phyloP scores from a whole-genome alignment of 345 rosid genomes.

The Aquilaria malaccensis region DNA sequence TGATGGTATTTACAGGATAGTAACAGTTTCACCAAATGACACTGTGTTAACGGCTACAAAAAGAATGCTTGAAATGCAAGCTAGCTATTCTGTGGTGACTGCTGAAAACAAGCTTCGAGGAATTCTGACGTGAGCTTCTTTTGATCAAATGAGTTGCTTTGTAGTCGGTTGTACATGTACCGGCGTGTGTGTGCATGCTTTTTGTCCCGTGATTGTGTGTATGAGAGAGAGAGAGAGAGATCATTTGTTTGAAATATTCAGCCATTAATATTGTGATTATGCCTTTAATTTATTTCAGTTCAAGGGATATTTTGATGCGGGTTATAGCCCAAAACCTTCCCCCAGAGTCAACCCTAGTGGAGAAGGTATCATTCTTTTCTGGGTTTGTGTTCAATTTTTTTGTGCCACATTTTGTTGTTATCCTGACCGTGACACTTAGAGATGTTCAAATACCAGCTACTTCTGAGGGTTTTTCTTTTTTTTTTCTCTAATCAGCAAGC shows the following conservation, averaged over 20 bases:
- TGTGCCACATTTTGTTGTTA: not conserved
- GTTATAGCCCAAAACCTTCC: conserved; percentile 68
- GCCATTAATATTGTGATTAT: conserved; percentile 1
- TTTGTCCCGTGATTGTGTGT: no score
- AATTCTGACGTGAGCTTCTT: conserved; percentile 63
- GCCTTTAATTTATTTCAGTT: conserved; percentile 33
- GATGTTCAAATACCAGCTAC: not conserved
- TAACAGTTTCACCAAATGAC: conserved; percentile 66
- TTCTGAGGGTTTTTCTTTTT: not conserved
- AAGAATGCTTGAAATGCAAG: conserved; percentile 69
- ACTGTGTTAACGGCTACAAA: conserved; percentile 61
- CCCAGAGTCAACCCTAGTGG: conserved; percentile 59
- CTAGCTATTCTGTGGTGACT: conserved; percentile 66
- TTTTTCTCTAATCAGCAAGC: not conserved
- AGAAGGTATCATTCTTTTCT: conserved; percentile 47
- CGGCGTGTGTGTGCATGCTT: no score
- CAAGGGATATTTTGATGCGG: conserved; percentile 93
- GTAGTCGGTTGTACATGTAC: no score
- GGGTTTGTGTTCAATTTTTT: not conserved
- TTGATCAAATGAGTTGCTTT: not conserved
- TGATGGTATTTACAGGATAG: conserved; percentile 45
- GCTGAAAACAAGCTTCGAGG: conserved; percentile 66
- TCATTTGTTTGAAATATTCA: not conserved
- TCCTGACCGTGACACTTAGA: not conserved
- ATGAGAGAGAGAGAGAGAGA: no score